Conservation (phyloP, 2,329 filamentous ascomycete species). For the Dothistroma pini region DNA sequence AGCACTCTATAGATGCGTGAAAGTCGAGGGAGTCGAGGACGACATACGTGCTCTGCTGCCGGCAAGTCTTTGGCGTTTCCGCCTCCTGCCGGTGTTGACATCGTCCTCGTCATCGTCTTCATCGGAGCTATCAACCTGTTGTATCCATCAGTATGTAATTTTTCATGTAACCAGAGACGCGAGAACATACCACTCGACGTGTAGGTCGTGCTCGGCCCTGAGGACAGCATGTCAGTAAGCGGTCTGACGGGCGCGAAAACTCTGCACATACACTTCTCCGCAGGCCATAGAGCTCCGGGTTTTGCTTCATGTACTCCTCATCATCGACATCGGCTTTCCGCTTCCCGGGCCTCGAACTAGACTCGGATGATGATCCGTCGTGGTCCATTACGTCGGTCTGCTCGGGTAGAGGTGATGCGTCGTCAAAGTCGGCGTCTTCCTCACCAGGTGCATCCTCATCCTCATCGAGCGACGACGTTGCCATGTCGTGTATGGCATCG, state of each 20-base stretch:
- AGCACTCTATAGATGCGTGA: not conserved
- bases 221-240: constrained; percentile 32
- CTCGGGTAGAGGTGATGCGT: constrained; percentile 52
- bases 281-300: constrained; percentile 92
- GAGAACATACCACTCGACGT: constrained; percentile 55
- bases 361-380: constrained; percentile 64
- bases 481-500: constrained; percentile 44
- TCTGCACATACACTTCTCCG: constrained; percentile 73
- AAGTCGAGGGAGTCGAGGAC: constrained; percentile 38
- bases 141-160: constrained; percentile 17
- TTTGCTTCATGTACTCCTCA: constrained; percentile 79
- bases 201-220: constrained; percentile 59
- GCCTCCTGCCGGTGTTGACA: constrained; percentile 55
- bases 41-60: constrained; percentile 59
- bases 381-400: constrained; percentile 50
- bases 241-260: not conserved
- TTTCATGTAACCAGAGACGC: not conserved
- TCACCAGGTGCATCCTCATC: constrained; percentile 50
- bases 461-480: constrained; percentile 46
- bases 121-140: constrained; percentile 56
- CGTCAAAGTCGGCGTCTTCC: constrained; percentile 69
- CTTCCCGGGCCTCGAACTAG: constrained; percentile 67
- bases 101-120: constrained; percentile 71
- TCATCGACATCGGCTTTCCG: constrained; percentile 58
- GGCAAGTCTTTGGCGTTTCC: constrained; percentile 66